Conservation (phyloP, 2,329 filamentous ascomycete species). For the Aspergillus sp. region DNA sequence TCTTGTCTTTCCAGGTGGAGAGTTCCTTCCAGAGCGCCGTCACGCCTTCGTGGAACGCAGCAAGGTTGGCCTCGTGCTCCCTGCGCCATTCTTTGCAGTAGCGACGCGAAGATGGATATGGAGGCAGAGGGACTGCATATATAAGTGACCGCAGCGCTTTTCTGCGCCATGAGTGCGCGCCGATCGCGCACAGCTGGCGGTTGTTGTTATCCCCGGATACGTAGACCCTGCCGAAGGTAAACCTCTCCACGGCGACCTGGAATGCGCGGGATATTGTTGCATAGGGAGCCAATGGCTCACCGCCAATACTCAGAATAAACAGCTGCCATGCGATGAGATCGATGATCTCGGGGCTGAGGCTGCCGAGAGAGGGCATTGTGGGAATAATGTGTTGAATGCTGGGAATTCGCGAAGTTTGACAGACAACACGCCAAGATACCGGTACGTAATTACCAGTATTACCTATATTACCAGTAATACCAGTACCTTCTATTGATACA, state of each 20-base stretch:
- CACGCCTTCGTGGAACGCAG: not conserved
- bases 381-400: no score
- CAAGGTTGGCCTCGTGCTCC: not conserved
- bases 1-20: not conserved
- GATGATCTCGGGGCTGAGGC: not conserved
- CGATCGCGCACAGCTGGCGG: no score
- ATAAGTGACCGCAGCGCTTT: not conserved
- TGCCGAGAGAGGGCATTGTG: not conserved
- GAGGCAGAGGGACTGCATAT: not conserved
- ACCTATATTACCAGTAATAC: no score
- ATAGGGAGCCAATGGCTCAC: not conserved
- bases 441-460: no score
- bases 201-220: no score
- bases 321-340: not conserved
- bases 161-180: not conserved
- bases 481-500: no score
- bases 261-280: not conserved
- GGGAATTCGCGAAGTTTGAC: no score
- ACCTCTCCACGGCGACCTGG: not conserved
- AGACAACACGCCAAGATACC: no score
- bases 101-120: not conserved
- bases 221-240: not conserved
- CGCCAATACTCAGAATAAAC: not conserved
- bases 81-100: not conserved
- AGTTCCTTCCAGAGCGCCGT: not conserved